Evolutionary conservation across 2,329 filamentous ascomycete genomes (phyloP), one percentile per base, ranked within the genome.

Genomic region (Metarhizium rileyi): DNA sequence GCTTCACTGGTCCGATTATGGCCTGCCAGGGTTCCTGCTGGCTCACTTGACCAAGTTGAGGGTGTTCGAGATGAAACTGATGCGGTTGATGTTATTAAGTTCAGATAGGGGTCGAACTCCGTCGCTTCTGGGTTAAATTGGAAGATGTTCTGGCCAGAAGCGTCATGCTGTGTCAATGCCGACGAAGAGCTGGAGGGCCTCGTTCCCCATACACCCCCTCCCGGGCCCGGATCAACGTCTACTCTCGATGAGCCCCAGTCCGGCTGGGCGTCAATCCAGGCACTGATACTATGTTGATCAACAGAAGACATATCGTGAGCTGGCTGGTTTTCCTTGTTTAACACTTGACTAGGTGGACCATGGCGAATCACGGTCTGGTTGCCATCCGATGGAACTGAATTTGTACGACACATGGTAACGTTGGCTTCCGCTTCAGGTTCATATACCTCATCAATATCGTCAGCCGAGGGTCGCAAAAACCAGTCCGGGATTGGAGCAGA

Each of bases 401-500:
- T 18, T 6, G 28, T 44, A n/a, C 22, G 16, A 22, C 14, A 16
- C n/a, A 44, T 4, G 5, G 38, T 35, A 14, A 6, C 4, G 16
- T 16, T 3, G 27, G 22, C 26, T 2, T 23, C 22, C 22, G 20
- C 22, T 26, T 45, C 28, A 18, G 22, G 6, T 9, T 16, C 38
- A 35, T 25, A 20, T 28, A 18, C 35, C 9, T 54, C 40, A 4
- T 47, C 46, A 16, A 43, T 33, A 33, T 33, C 30, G 35, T 46
- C 27, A 14, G 41, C 35, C 20, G 22, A 48, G 5, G 61, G 59
- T 18, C 50, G 50, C 22, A 23, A 23, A 48, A 61, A 61, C 62
- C 60, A 67, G 46, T 66, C 56, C 14, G 52, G 28, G 5, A 50
- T 40, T 8, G 64, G 63, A 4, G 54, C 16, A 2, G 7, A 26